A percentile compares a stretch with the other conserved stretches of the same genome.
Conservation (phyloP, 768 basidiomycete species). For the Suillus spraguei region DNA sequence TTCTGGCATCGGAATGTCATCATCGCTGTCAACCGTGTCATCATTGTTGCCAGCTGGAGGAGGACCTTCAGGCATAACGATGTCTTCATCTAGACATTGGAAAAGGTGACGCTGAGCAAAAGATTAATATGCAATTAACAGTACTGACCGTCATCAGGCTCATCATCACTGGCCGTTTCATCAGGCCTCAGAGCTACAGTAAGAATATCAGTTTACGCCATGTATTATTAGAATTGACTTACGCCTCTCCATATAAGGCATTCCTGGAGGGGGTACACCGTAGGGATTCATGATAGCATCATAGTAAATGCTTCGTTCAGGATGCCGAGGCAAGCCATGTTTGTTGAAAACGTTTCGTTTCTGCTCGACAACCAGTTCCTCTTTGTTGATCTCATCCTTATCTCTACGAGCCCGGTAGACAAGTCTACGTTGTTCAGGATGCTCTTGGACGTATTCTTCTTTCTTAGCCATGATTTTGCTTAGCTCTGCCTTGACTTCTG, state of each 20-base stretch:
- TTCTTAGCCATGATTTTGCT: slow-evolving; percentile 84
- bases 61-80: slow-evolving; percentile 61
- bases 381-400: slow-evolving; percentile 42
- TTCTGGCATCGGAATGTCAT: slow-evolving; percentile 89
- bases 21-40: slow-evolving; percentile 60
- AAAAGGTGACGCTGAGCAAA: slow-evolving; percentile 7
- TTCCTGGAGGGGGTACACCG: slow-evolving; percentile 92
- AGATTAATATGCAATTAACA: slow-evolving; percentile 7
- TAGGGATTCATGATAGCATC: slow-evolving; percentile 92
- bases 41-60: slow-evolving; percentile 49
- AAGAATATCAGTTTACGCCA: slow-evolving; percentile 7
- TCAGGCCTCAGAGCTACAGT: slow-evolving; percentile 58
- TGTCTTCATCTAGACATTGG: slow-evolving; percentile 53
- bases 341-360: slow-evolving; percentile 78
- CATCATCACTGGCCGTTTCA: slow-evolving; percentile 67
- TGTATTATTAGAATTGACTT: slow-evolving; percentile 33
- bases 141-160: slow-evolving; percentile 45
- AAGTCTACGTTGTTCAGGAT: slow-evolving; percentile 88
- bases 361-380: slow-evolving; percentile 39
- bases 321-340: slow-evolving; percentile 84
- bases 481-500: slow-evolving; percentile 75
- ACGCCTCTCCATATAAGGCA: slow-evolving; percentile 94
- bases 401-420: slow-evolving; percentile 69
- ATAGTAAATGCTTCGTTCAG: slow-evolving; percentile 92
- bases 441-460: slow-evolving; percentile 88